A percentile compares a stretch with the other conserved stretches of the same genome.
These are phyloP conservation scores for Austroboletus rostrupii DNA, from an alignment of 1,284 basidiomycete species.

Conservation along the genomic window DNA sequence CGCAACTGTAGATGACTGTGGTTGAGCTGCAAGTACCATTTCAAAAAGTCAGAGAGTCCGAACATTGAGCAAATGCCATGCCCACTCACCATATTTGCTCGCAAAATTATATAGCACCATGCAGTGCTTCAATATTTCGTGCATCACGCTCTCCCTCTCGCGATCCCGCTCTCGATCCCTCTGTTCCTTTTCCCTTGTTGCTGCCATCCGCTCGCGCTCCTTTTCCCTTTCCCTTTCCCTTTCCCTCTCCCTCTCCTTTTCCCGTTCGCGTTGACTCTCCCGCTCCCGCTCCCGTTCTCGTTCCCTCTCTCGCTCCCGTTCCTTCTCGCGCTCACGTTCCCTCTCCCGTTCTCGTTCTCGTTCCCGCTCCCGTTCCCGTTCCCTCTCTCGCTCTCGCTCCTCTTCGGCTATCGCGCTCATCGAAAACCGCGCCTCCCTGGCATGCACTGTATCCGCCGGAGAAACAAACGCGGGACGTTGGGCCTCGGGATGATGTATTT, in stretches of 20 bases:
- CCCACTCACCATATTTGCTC: constrained; percentile 53
- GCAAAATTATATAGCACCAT: constrained; percentile 58
- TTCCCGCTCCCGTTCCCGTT: constrained; percentile 19
- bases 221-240: constrained; percentile 24
- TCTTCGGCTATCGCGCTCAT: constrained; percentile 10
- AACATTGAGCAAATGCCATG: not conserved
- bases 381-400: constrained; percentile 22
- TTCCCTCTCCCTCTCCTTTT: constrained; percentile 24
- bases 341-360: constrained; percentile 22
- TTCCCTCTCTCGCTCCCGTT: constrained; percentile 19
- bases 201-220: constrained; percentile 23
- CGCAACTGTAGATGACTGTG: constrained; percentile 41
- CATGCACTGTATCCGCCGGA: constrained; percentile 27
- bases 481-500: constrained; percentile 24
- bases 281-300: constrained; percentile 25
- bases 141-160: constrained; percentile 28
- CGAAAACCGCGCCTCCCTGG: constrained; percentile 21
- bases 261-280: constrained; percentile 29
- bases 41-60: not conserved
- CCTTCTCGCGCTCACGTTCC: not conserved
- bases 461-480: constrained; percentile 27
- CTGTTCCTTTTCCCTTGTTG: constrained; percentile 14
- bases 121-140: constrained; percentile 61
- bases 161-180: constrained; percentile 14
- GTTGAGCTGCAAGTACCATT: constrained; percentile 35